phyloP scores from a whole-genome alignment of 768 basidiomycete genomes.

The Mycena vulgaris region DNA sequence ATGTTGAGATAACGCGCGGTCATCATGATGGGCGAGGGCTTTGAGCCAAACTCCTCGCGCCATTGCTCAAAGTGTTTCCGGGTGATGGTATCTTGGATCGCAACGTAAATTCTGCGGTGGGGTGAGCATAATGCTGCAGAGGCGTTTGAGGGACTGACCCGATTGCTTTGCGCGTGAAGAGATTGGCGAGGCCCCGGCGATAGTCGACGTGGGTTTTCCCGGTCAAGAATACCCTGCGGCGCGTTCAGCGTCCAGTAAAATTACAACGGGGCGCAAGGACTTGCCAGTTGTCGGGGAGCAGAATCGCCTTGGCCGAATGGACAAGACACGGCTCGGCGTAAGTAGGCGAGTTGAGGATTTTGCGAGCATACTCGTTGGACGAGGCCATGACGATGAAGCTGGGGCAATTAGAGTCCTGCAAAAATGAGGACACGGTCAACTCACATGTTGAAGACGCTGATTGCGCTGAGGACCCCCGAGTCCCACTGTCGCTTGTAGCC shows the following conservation, averaged over 20 bases:
- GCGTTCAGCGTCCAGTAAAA: not conserved
- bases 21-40: constrained; percentile 84
- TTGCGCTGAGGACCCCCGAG: constrained; percentile 87
- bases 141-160: constrained; percentile 65
- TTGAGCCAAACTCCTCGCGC: constrained; percentile 64
- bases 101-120: constrained; percentile 79
- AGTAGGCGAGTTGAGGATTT: constrained; percentile 94
- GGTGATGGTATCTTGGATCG: constrained; percentile 86
- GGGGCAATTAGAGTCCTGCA: constrained; percentile 25
- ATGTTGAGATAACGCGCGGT: constrained; percentile 95
- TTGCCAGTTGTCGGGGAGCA: constrained; percentile 91
- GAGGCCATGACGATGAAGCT: constrained; percentile 99
- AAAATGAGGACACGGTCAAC: constrained; percentile 43
- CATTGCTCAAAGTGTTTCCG: constrained; percentile 83
- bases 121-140: constrained; percentile 16
- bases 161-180: constrained; percentile 96
- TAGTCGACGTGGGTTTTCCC: constrained; percentile 96
- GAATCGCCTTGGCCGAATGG: constrained; percentile 89
- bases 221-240: constrained; percentile 92
- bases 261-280: constrained; percentile 31
- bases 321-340: constrained; percentile 97
- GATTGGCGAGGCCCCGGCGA: constrained; percentile 88
- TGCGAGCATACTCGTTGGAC: constrained; percentile 92
- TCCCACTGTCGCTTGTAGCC: constrained; percentile 95
- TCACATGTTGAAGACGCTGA: constrained; percentile 98